phyloP scores from a whole-genome alignment of 2,329 filamentous ascomycete genomes.

The Diatrype stigma region DNA sequence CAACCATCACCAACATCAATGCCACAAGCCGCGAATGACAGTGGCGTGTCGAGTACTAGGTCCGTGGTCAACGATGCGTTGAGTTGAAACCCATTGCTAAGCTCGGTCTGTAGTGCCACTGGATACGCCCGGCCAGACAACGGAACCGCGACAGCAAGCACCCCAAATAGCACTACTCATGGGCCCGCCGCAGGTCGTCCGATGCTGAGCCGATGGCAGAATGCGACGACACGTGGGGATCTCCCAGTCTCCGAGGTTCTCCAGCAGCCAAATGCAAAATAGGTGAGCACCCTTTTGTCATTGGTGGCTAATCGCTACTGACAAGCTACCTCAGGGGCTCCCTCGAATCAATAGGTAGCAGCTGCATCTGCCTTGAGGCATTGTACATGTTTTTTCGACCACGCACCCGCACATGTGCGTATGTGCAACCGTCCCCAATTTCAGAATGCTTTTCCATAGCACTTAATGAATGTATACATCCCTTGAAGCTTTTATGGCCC shows the following conservation, averaged over 20 bases:
- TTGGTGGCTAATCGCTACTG: constrained; percentile 6
- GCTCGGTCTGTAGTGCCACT: not conserved
- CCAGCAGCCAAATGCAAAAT: constrained; percentile 18
- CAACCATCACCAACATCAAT: not conserved
- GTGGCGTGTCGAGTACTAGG: not conserved
- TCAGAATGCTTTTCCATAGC: constrained; percentile 13
- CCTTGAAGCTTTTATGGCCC: constrained; percentile 1
- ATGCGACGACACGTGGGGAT: constrained; percentile 16
- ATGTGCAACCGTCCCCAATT: constrained; percentile 7
- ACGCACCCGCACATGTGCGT: constrained; percentile 4
- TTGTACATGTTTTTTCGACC: constrained; percentile 17
- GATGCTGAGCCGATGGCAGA: constrained; percentile 25
- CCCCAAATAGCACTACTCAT: not conserved
- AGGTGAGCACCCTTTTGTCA: constrained; percentile 5
- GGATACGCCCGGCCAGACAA: not conserved
- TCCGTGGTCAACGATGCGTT: not conserved
- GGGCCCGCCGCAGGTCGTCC: not conserved
- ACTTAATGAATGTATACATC: constrained; percentile 9
- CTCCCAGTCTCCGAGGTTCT: constrained; percentile 23
- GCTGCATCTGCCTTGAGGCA: constrained; percentile 3
- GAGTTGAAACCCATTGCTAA: not conserved
- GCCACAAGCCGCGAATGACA: not conserved
- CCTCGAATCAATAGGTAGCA: constrained; percentile 7
- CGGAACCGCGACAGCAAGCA: not conserved
- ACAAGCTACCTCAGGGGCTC: constrained; percentile 12